Evolutionary conservation across 257 asterid species (phyloP), one percentile per base, ranked within the genome.

Genomic region (Nicotiana attenuata): DNA sequence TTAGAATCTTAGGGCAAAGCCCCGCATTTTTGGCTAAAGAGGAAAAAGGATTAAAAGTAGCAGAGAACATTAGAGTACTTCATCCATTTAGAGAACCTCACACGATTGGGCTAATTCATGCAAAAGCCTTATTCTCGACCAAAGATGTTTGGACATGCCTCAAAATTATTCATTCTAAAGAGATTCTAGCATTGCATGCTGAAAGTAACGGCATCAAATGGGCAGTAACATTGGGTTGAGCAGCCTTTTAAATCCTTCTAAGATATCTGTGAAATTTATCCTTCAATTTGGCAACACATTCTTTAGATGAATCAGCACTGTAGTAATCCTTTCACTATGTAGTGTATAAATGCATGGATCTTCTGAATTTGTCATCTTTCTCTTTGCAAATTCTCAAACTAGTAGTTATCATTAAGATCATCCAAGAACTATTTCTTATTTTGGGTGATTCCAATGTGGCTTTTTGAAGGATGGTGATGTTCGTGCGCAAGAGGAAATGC

Each of bases 401-500:
- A 47, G 15, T 22, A 24, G 22, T 71, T 69, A 59, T 73, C 38
- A 22, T 47, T 13, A 8, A 71, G 78, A 73, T 47, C 22, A 22
- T 73, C 63, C 63, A 73, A 73, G 15, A 47, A 15, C 20, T 47
- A n/a, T 22, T 73, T 73, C 79, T 73, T 73, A 50, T 73, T 20
- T 73, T 73, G n/a, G 63, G 45, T 0, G 5, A 75, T 75, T 26
- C 76, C 16, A 55, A 65, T 28, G 28, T 50, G 16, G 3, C 28
- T 17, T 57, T 71, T 76, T 17, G 35, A 81, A 96, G 98, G 99
- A 92, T 10, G 94, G 93, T 47, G 93, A 96, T 83, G 76, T 86
- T 71, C 76, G 61, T 75, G 93, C 90, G 3, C 98, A 96, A 89
- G 97, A 93, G 90, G 97, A 94, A 87, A 88, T 96, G 98, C 95